Base-by-base conservation (phyloP, 31 red algal species). In the Odonthalia washingtoniensis region DNA sequence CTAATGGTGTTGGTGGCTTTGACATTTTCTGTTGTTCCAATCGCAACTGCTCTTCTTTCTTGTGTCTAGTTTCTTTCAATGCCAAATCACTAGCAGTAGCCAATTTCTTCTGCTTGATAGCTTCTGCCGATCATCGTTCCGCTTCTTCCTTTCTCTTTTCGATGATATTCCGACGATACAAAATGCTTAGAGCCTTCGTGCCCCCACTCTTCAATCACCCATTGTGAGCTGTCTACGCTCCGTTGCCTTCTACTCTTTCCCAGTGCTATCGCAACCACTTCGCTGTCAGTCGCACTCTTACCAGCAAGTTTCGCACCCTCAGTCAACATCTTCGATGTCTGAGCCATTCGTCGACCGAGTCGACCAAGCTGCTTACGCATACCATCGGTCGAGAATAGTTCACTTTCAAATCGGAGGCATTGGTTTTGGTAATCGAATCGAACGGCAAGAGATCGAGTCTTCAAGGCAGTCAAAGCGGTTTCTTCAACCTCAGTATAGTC, bases 341-440 rank as follows among this genome's bases (percentile, higher is more conserved):
- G 65, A 1, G 90, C 87, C 81, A 94, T 86, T 28, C 88, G 90
- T 17, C 72, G 83, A 16, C 80, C 89, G 36, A 94, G 93, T 24
- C 77, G 86, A 65, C 88, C 89, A 24, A 98, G 90, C 78, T 94
- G 89, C 33, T 69, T 70, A 33, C 91, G 87, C 91, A 94, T 98
- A 5, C 85, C 89, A 12, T 95, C 93, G 17, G 96, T 89, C 0
- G 83, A 93, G 79, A 95, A 95, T 0, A 91, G 80, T 43, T 86
- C 81, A 41, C 82, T 90, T 78, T 97, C 91, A 64, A 99, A 95
- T 21, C 84, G 84, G 70, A 94, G 82, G 61, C 97, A 96, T 17
- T 88, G 84, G 26, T 83, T 84, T 37, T 89, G 97, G 79, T 96
- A 89, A 79, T 99, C 97, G 37, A 99, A 91, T 28, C 97, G 86